A percentile compares a stretch with the other conserved stretches of the same genome.
These are phyloP conservation scores for Aureobasidium pullulans DNA, from an alignment of 2,329 filamentous ascomycete genomes.

Conservation along the genomic window DNA sequence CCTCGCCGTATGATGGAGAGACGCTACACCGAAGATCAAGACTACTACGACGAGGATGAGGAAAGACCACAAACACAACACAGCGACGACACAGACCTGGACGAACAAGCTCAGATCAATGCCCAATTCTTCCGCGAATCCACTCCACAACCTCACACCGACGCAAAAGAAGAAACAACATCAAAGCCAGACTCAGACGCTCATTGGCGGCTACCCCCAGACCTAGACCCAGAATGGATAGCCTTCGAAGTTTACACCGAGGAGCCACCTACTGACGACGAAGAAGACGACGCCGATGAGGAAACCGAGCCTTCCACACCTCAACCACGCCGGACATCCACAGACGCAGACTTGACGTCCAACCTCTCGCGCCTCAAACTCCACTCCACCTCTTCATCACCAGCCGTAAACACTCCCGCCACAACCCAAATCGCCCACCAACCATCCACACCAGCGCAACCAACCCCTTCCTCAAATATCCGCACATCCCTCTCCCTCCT, in stretches of 20 bases:
- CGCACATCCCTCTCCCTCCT: slow-evolving; percentile 70
- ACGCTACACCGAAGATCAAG: slow-evolving; percentile 26
- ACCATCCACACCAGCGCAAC: slow-evolving; percentile 5
- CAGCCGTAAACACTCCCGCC: background rate
- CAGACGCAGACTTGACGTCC: slow-evolving; percentile 35
- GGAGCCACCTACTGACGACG: slow-evolving; percentile 49
- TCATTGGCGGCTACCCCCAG: slow-evolving; percentile 58
- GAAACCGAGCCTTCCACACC: background rate
- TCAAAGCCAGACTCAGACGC: background rate
- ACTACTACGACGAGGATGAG: slow-evolving; percentile 28
- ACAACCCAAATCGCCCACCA: slow-evolving; percentile 22
- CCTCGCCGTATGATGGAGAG: slow-evolving; percentile 51
- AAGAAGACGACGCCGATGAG: slow-evolving; percentile 22
- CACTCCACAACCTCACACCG: slow-evolving; percentile 18
- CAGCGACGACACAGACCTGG: slow-evolving; percentile 14
- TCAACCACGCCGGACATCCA: slow-evolving; percentile 22
- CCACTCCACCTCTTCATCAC: slow-evolving; percentile 18
- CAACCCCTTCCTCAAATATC: slow-evolving; percentile 39
- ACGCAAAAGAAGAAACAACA: background rate
- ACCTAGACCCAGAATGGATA: slow-evolving; percentile 84
- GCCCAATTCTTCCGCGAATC: slow-evolving; percentile 39
- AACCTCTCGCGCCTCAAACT: slow-evolving; percentile 43
- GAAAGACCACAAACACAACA: slow-evolving; percentile 15
- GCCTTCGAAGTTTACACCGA: slow-evolving; percentile 79
- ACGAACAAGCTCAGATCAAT: slow-evolving; percentile 39